Evolutionary conservation across 2,329 filamentous ascomycete genomes (phyloP).

Genomic region (Diplocarpon rosae): DNA sequence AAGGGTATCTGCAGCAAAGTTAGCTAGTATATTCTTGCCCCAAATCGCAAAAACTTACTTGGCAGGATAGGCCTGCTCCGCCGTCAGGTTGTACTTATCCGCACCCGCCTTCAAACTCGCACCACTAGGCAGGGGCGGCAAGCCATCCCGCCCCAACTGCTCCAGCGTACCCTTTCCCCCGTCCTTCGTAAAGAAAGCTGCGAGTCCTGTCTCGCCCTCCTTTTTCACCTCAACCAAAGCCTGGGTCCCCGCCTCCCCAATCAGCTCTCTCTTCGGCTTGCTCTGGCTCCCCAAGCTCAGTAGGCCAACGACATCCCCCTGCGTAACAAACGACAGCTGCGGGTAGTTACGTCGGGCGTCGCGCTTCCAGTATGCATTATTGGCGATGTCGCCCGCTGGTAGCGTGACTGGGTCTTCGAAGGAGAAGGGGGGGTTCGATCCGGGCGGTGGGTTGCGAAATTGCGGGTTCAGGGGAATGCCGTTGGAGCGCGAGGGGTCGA

Average conservation of each 20-base stretch:
- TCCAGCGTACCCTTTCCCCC: conserved; percentile 37
- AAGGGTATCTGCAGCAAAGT: conserved; percentile 44
- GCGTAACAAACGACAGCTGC: conserved; percentile 64
- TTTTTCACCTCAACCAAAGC: conserved; percentile 64
- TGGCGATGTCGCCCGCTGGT: conserved; percentile 78
- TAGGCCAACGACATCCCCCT: conserved; percentile 77
- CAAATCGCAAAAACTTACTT: conserved; percentile 40
- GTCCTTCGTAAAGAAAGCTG: conserved; percentile 61
- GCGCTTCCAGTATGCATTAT: conserved; percentile 95
- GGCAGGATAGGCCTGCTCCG: conserved; percentile 60
- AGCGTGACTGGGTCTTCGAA: conserved; percentile 78
- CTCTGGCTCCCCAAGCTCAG: conserved; percentile 75
- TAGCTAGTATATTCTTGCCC: conserved; percentile 19
- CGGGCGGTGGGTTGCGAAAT: conserved; percentile 79
- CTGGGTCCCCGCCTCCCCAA: conserved; percentile 65
- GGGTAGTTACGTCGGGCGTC: conserved; percentile 78
- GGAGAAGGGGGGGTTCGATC: conserved; percentile 53
- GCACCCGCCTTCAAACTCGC: conserved; percentile 40
- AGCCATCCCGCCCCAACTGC: conserved; percentile 62
- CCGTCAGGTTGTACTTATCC: conserved; percentile 55
- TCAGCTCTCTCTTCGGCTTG: conserved; percentile 69
- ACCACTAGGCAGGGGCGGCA: conserved; percentile 79
- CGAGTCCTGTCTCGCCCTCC: conserved; percentile 63
- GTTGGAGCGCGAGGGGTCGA: conserved; percentile 82
- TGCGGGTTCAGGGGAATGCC: conserved; percentile 88